A percentile compares a stretch with the other conserved stretches of the same genome.
These are phyloP conservation scores for Colletotrichum australisinense DNA, from an alignment of 2,329 filamentous ascomycete genomes.

Conservation along the genomic window DNA sequence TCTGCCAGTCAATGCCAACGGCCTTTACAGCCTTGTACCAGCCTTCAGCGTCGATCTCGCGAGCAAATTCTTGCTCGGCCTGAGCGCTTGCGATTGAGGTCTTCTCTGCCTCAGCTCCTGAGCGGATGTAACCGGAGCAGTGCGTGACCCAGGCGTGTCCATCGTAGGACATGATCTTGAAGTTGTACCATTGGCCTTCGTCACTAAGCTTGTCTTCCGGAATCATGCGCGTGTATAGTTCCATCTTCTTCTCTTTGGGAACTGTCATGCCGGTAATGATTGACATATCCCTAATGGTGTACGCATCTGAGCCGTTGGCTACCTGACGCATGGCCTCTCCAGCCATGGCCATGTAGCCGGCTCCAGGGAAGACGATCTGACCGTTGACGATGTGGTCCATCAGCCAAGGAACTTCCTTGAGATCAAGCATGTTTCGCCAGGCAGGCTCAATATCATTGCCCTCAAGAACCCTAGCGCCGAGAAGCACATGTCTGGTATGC, in stretches of 20 bases:
- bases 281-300: slow-evolving; percentile 44
- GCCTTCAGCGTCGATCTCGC: slow-evolving; percentile 1
- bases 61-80: slow-evolving; percentile 5
- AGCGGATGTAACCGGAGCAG: slow-evolving; percentile 35
- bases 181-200: slow-evolving; percentile 44
- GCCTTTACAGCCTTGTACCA: slow-evolving; percentile 27
- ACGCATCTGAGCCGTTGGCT: slow-evolving; percentile 32
- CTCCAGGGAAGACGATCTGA: slow-evolving; percentile 20
- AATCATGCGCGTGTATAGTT: slow-evolving; percentile 47
- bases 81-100: background rate
- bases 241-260: slow-evolving; percentile 40
- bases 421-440: slow-evolving; percentile 26
- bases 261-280: slow-evolving; percentile 44
- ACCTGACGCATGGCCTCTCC: slow-evolving; percentile 24
- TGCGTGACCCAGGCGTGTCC: slow-evolving; percentile 43
- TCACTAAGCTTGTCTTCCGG: slow-evolving; percentile 6
- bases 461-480: slow-evolving; percentile 20
- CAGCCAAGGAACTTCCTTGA: slow-evolving; percentile 26
- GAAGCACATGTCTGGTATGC: slow-evolving; percentile 8
- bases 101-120: slow-evolving; percentile 1
- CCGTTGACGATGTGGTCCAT: slow-evolving; percentile 29
- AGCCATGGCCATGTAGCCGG: slow-evolving; percentile 22
- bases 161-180: slow-evolving; percentile 45
- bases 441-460: slow-evolving; percentile 23
- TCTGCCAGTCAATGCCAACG: slow-evolving; percentile 23